Evolutionary conservation across 1,139 yeast species (phyloP), one percentile per base, ranked within the genome.

Genomic region (Yamadazyma oceani): DNA sequence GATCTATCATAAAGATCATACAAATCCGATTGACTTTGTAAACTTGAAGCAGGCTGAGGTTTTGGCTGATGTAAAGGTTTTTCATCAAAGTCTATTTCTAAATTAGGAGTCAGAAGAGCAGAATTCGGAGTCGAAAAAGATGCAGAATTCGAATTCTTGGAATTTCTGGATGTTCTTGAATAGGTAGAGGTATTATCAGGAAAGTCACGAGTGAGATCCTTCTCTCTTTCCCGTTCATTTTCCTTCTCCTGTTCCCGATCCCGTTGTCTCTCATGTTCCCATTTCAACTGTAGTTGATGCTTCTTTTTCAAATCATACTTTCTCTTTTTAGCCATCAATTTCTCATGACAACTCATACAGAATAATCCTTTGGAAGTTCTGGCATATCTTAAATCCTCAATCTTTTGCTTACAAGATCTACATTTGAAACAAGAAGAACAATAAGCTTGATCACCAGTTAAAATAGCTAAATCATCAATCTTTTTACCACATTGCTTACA

Each of bases 361-460:
- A 90, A 92, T 26, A 92, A 68, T 0, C 98, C 98, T 55, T 86
- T 90, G 32, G 94, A 83, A 0, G 98, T 92, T 55, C 96, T 74
- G 17, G 98, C 98, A 55, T 92, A 94, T 46, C 90, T 73, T 50
- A 90, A 68, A 60, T 92, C 97, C 54, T 87, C 95, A 44, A 92
- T 92, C 48, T 85, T 84, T 48, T 79, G 80, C 55, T 85, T 85
- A 66, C 98, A 92, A 48, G 88, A 83, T 38, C 95, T 80, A 60
- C 98, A 92, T 50, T 83, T 81, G 65, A 92, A 92, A 63, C 98
- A 92, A 36, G 76, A 75, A 5, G 96, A 81, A 60, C 98, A 94
- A 57, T 88, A 92, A 3, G 97, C 97, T 56, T 87, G 95, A 51
- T 85, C 95, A 16, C 97, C 96, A 1, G 97, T 89, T 34, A 90